phyloP scores from a whole-genome alignment of 768 basidiomycete species.

The Lyophyllum decastes region DNA sequence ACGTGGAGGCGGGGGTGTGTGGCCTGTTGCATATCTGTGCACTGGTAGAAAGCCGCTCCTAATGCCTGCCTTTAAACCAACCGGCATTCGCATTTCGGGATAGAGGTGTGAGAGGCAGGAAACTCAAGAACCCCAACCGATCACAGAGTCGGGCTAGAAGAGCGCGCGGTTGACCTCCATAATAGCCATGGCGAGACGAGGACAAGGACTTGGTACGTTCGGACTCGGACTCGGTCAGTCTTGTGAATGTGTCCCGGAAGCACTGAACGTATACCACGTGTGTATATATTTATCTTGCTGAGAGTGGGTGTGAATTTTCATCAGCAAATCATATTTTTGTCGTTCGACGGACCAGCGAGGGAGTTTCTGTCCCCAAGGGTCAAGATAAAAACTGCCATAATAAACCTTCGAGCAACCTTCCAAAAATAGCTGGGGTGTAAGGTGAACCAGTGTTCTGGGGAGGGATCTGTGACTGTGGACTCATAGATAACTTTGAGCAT shows the following conservation, averaged over 20 bases:
- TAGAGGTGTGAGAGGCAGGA: conserved; percentile 27
- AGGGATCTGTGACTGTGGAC: neutral
- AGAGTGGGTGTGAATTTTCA: conserved; percentile 24
- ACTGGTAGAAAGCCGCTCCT: conserved; percentile 10
- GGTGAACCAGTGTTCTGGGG: conserved; percentile 5
- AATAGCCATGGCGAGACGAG: conserved; percentile 27
- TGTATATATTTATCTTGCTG: conserved; percentile 19
- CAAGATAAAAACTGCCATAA: conserved; percentile 1
- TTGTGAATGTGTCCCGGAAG: conserved; percentile 26
- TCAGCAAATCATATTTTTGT: conserved; percentile 20
- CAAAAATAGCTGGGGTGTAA: neutral
- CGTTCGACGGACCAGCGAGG: conserved; percentile 24
- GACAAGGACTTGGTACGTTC: conserved; percentile 32
- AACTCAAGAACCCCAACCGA: neutral
- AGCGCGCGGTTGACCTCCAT: conserved; percentile 21
- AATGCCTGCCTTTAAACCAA: conserved; percentile 26
- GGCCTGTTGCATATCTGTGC: conserved; percentile 52
- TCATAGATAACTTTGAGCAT: neutral
- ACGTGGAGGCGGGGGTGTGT: conserved; percentile 69
- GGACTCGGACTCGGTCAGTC: conserved; percentile 9
- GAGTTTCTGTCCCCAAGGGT: conserved; percentile 31
- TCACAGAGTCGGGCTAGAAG: conserved; percentile 7
- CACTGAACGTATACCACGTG: conserved; percentile 26
- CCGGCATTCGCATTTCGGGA: conserved; percentile 18
- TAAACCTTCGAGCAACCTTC: neutral